phyloP scores from a whole-genome alignment of 495 filamentous ascomycete genomes.

The Aspergillus saccharolyticus region DNA sequence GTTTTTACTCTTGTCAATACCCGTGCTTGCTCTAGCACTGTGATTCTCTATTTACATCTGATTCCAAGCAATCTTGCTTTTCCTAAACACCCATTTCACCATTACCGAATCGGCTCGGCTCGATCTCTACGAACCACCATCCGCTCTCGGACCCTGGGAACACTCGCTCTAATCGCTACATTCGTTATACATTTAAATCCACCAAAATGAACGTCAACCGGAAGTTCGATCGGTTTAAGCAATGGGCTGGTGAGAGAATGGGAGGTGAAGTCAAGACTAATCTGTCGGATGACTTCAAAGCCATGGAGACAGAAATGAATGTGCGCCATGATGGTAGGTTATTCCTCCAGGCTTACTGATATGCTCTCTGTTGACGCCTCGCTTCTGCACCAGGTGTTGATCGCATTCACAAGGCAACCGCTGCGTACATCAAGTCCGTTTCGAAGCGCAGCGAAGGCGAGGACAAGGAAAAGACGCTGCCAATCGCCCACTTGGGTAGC shows the following conservation, averaged over 20 bases:
- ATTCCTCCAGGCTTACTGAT: background rate
- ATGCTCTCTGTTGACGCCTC: constrained; percentile 9
- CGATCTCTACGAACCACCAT: background rate
- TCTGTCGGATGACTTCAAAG: constrained; percentile 89
- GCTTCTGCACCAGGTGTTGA: constrained; percentile 65
- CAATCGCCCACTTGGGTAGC: constrained; percentile 74
- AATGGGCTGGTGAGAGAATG: constrained; percentile 98
- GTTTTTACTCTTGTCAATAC: background rate
- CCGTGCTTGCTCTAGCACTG: background rate
- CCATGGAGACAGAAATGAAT: constrained; percentile 87
- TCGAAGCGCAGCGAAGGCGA: constrained; percentile 80
- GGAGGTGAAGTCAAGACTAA: constrained; percentile 85
- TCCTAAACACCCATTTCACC: background rate
- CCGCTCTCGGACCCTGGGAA: background rate
- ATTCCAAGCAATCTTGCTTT: background rate
- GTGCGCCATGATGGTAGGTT: constrained; percentile 80
- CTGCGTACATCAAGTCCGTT: constrained; percentile 81
- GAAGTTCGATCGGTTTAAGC: constrained; percentile 93
- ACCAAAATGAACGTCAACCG: constrained; percentile 85
- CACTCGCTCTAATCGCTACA: constrained; percentile 4
- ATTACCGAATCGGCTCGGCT: background rate
- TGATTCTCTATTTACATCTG: background rate
- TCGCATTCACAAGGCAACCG: constrained; percentile 85
- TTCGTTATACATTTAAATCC: constrained; percentile 3
- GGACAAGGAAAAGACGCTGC: constrained; percentile 79